Evolutionary conservation across 1,284 basidiomycete genomes (phyloP), one percentile per base, ranked within the genome.

Genomic region (Malassezia caprae): DNA sequence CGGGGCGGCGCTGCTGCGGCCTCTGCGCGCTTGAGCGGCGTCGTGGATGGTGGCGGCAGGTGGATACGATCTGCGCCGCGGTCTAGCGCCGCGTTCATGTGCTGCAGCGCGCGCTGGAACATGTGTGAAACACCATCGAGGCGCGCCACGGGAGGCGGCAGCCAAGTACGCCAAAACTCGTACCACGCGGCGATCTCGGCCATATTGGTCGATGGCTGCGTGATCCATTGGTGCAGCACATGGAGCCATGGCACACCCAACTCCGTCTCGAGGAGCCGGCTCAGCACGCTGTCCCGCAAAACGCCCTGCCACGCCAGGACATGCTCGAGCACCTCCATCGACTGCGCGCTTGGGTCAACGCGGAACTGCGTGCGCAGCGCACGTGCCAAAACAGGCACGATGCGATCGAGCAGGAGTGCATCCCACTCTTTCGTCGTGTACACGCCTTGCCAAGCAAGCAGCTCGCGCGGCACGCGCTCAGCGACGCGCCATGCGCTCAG

Each of bases 171-270:
- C 93, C 93, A 98, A 75, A 84, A 86, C 3, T 80, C 65, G 61
- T 81, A 82, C 93, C 94, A 96, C 59, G 85, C 82, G 1, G 86
- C 87, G 4, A 98, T 87, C 75, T 98, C 89, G 63, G 85, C 87
- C 64, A 87, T 84, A 75, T 84, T 89, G 65, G 84, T 85, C 26
- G 78, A 80, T 0, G 88, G 84, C 72, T 89, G 86, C 11, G 84
- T 80, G 49, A 98, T 83, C 94, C 91, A 96, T 37, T 87, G 76
- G 68, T 90, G 84, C 32, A 99, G 77, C n/a, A 87, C 83, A 40
- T 88, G 83, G 47, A 98, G 80, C 90, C 90, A 98, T 71, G 91
- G 90, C 2, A 88, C 87, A 80, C 96, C 94, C 78, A 98, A 93
- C 67, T 90, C 89, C 8, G 81, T 80, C 72, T 91, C 84, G 5